Evolutionary conservation across 1,284 basidiomycete genomes (phyloP), one percentile per base, ranked within the genome.

Genomic region (Irpex rosettiformis): DNA sequence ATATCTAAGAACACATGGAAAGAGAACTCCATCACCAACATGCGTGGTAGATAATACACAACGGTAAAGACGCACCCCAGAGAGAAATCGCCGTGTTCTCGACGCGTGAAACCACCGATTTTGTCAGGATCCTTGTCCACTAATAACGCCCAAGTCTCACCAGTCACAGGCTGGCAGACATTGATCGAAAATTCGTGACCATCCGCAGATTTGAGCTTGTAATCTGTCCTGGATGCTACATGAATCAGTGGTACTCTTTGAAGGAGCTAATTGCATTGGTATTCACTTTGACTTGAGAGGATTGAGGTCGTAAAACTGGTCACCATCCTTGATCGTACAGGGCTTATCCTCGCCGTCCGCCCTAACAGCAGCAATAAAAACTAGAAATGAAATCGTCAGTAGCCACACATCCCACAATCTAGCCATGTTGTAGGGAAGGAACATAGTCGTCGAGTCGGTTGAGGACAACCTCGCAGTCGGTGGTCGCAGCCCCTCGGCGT

Each of bases 21-120:
- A 33, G 16, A 10, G 30, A 7, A 33, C 30, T 10, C 30, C 10
- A 16, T 33, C 30, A 33, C 8, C 16, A 33, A 7, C 16, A 10
- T 33, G 8, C 30, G 30, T 10, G 30, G 16, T 16, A 33, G 30
- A 33, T 33, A 16, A 33, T 7, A 18, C 43, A 18, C 16, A n/a
- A 47, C 18, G 43, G 18, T 6, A n/a, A 27, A 16, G 27, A 69
- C 84, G 64, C 65, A 88, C 88, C 90, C 90, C 40, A 92, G 78
- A 5, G 83, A 84, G 70, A 91, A 85, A 69, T 89, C 86, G 0
- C 86, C 82, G 60, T 82, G 86, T 40, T 73, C 81, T 57, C 77
- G 79, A 48, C 83, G 78, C 49, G 85, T 78, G 63, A 89, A 82
- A 0, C 80, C 89, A 3, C 79, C 89, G 24, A 91, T 79, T 27